Conservation (phyloP, 2,329 filamentous ascomycete species). For the Volutella citrinella region DNA sequence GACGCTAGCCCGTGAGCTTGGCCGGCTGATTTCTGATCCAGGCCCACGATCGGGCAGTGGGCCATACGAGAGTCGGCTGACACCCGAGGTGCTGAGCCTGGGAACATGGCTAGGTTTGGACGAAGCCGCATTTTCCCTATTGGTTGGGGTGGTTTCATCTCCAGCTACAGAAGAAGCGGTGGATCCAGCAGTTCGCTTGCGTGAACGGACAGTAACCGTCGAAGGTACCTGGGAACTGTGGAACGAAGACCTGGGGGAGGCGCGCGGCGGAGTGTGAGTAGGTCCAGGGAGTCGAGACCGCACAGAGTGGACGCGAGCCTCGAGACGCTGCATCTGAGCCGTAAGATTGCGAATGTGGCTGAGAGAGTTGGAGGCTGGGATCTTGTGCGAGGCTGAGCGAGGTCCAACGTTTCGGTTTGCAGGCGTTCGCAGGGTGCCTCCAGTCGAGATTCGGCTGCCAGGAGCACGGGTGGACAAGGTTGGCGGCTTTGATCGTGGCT, state of each 20-base stretch:
- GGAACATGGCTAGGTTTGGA: constrained; percentile 50
- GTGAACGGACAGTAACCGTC: constrained; percentile 63
- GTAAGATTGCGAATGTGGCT: constrained; percentile 92
- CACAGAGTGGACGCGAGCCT: constrained; percentile 87
- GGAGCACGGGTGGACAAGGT: constrained; percentile 31
- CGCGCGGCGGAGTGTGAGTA: constrained; percentile 70
- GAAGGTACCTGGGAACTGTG: constrained; percentile 47
- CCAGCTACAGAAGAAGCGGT: constrained; percentile 47
- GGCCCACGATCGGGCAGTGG: constrained; percentile 56
- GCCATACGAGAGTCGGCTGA: constrained; percentile 62
- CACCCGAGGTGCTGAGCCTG: constrained; percentile 59
- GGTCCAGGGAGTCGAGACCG: constrained; percentile 89
- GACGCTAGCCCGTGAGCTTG: constrained; percentile 69
- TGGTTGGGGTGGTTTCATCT: constrained; percentile 51
- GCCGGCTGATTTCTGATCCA: constrained; percentile 50
- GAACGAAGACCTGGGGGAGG: constrained; percentile 64
- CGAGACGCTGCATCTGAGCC: constrained; percentile 94
- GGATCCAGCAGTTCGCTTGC: constrained; percentile 64
- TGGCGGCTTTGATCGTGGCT: constrained; percentile 51
- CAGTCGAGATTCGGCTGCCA: constrained; percentile 43
- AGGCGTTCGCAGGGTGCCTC: constrained; percentile 47
- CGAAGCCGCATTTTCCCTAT: constrained; percentile 34
- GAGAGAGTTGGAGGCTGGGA: constrained; percentile 67
- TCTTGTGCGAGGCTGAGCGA: constrained; percentile 46
- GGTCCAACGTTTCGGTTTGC: constrained; percentile 52